Percentiles rank a stretch among this genome's conserved stretches.
Conservation (phyloP, 1,139 yeast species). For the Martiniozyma asiatica region DNA sequence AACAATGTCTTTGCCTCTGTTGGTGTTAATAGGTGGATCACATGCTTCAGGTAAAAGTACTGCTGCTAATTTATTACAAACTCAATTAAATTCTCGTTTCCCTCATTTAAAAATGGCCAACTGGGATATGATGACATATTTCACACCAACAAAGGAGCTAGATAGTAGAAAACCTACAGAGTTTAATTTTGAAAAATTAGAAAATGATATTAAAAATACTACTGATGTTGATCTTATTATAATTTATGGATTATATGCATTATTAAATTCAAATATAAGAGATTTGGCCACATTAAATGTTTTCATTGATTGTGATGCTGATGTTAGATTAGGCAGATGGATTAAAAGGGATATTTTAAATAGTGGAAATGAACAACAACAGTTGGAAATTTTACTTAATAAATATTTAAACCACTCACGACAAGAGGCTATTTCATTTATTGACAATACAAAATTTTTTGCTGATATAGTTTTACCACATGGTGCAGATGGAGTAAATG, state of each 20-base stretch:
- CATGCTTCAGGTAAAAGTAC: conserved; percentile 21
- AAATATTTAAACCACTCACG: conserved; percentile 56
- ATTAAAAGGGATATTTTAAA: conserved; percentile 23
- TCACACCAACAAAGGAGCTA: conserved; percentile 3
- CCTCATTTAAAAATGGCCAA: conserved; percentile 24
- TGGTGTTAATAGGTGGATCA: conserved; percentile 21
- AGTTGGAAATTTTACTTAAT: conserved; percentile 41
- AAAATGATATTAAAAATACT: conserved; percentile 6
- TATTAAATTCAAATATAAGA: conserved; percentile 52
- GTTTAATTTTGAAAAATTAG: conserved; percentile 28
- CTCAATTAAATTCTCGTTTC: conserved; percentile 17
- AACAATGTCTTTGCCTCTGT: too few relatives aligned
- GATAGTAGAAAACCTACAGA: conserved; percentile 20
- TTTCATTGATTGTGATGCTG: conserved; percentile 80
- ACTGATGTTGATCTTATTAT: conserved; percentile 32
- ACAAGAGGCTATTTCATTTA: conserved; percentile 64
- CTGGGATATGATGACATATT: conserved; percentile 26
- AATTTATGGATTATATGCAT: conserved; percentile 72
- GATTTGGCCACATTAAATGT: conserved; percentile 52
- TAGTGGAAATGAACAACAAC: conserved; percentile 8
- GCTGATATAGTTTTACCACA: conserved; percentile 79
- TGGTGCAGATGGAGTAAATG: conserved; percentile 55
- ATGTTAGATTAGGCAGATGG: conserved; percentile 70
- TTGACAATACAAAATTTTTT: conserved; percentile 61
- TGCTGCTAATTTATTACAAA: conserved; percentile 14